A percentile compares a stretch with the other conserved stretches of the same genome.
Evolutionary conservation across 371 early-diverging fungal genomes (phyloP).

Genomic region (Apophysomyces variabilis): DNA sequence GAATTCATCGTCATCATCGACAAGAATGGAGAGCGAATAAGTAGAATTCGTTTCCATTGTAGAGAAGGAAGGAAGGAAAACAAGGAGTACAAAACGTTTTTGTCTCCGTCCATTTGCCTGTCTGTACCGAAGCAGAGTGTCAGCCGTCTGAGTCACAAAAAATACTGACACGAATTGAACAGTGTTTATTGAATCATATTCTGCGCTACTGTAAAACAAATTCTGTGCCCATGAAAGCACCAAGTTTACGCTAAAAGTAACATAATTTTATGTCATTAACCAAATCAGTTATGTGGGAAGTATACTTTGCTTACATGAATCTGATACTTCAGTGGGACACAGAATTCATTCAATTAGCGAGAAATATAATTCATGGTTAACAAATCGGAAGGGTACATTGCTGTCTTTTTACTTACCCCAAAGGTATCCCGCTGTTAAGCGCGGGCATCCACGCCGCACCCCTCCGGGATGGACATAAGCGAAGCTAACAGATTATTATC

Average conservation of each 20-base stretch:
- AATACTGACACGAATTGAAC: too few species aligned
- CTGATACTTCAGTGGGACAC: background rate
- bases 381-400: too few species aligned
- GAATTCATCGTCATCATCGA: conserved; percentile 17
- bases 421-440: too few species aligned
- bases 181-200: background rate
- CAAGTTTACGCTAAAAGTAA: background rate
- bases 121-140: too few species aligned
- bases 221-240: background rate
- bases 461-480: too few species aligned
- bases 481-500: too few species aligned
- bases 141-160: too few species aligned
- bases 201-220: background rate
- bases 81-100: background rate
- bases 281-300: background rate
- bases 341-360: background rate
- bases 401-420: too few species aligned
- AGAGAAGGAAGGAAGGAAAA: conserved; percentile 13
- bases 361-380: too few species aligned
- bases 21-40: conserved; percentile 11
- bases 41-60: background rate
- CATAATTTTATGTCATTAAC: background rate
- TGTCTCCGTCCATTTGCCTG: too few species aligned
- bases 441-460: too few species aligned
- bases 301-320: background rate